Base-by-base conservation (phyloP, 805 yeast species). In the Pichia rugopelliculosa region DNA sequence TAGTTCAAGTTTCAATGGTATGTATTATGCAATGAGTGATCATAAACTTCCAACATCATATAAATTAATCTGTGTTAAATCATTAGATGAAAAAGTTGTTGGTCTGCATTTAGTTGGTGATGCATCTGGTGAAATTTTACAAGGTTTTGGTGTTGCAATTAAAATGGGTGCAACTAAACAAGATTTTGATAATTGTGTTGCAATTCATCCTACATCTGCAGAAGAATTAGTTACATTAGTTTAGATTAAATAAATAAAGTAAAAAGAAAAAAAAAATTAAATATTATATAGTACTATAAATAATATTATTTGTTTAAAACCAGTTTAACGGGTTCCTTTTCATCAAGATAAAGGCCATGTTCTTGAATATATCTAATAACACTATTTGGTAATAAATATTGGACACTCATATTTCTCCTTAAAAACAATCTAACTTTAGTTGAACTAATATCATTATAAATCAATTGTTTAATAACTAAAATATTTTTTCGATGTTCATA, bases 111-210 rank as follows among this genome's bases (percentile, higher is more conserved):
- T 93, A 47, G 86, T 90, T 56, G 99, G 99, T 52, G 98, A 90
- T 60, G 69, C 79, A 9, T 80, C 93, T 45, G 80, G 96, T 27
- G 99, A 93, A 69, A 90, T 93, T 50, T 75, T 93, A 59, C 99
- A 93, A 74, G 99, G 99, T 36, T 93, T 93, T 61, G 99, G 98
- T 50, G 99, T 90, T 46, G 99, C 99, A 44, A 72, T 93, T 54
- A 90, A 90, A 72, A 93, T 93, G 99, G 99, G 99, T 30, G 99
- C 99, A 38, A 93, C 99, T 34, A 93, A 93, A 74, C 79, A 79
- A 41, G 97, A 93, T 66, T 93, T 93, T 56, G 99, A 93, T 69
- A 81, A 72, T 65, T 87, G 95, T 72, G 98, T 93, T 39, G 99
- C 99, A 34, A 93, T 93, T 63, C 99, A 93, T 66, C 99, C 99